Evolutionary conservation across 257 asterid species (phyloP), one percentile per base, ranked within the genome.

Genomic region (Gentiana dahurica): DNA sequence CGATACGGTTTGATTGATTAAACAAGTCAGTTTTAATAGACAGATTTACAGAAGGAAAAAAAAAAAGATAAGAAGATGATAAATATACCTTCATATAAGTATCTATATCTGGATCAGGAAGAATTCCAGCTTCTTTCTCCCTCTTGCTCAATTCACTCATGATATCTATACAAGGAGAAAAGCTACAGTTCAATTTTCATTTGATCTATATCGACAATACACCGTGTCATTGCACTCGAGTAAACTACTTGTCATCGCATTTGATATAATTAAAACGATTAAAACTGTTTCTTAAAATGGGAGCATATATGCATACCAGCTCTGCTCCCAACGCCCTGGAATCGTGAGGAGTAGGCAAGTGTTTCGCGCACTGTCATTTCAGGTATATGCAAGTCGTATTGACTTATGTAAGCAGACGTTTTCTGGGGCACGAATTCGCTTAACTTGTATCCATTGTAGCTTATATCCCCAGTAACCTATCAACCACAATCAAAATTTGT

Each of bases 321-420:
- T 73, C 80, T 71, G 77, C 78, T 80, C 57, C 92, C 85, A 55
- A 67, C 76, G 43, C 92, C 92, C 73, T 77, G 92, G 64, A 80
- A 83, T 13, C 80, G 75, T 37, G 82, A 66, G 3, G 92, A 80
- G 64, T 75, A 83, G 68, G 78, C 86, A 34, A 80, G 74, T 51
- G 80, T 78, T 74, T 83, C 88, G 61, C 83, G 70, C 35, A 83
- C 89, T 49, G 88, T 83, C 88, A 83, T 80, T 71, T 83, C 93
- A n/a, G 86, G 83, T 54, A 59, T 76, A 64, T 83, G 93, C 46
- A 80, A 72, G 56, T 83, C 93, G 53, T 76, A 60, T 70, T 83
- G 93, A 71, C 93, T 83, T 24, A 80, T 70, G 58, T 80, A 83
- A 35, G 89, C 93, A 59, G 93, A 78, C 2, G 89, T 83, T 70